These are phyloP conservation scores for Cochlearia excelsa DNA, from an alignment of 345 rosid genomes.

Conservation along the genomic window DNA sequence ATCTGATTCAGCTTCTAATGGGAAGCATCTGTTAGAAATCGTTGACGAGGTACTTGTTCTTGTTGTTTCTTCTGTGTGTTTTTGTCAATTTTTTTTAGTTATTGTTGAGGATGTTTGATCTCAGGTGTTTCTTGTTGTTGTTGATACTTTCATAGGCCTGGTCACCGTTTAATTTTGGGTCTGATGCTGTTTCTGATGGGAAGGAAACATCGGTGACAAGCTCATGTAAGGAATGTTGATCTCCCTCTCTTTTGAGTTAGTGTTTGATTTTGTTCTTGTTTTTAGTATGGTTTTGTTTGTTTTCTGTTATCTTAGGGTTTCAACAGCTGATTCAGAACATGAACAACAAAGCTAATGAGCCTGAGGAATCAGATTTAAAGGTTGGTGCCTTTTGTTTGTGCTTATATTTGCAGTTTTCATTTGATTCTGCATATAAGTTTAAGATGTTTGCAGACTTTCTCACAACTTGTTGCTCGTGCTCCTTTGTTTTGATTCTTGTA, in stretches of 20 bases:
- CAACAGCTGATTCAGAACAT: slow-evolving; percentile 54
- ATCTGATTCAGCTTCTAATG: slow-evolving; percentile 33
- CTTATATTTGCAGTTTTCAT: too few relatives aligned
- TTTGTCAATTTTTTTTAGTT: slow-evolving; percentile 13
- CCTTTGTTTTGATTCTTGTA: slow-evolving; percentile 36
- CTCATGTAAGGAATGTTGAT: slow-evolving; percentile 34
- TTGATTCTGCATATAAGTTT: slow-evolving; percentile 10
- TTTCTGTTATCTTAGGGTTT: slow-evolving; percentile 50
- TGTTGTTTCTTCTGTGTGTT: background rate
- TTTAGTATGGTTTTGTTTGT: background rate
- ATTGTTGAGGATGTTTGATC: slow-evolving; percentile 14
- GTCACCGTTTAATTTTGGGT: slow-evolving; percentile 56
- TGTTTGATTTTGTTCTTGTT: slow-evolving; percentile 9
- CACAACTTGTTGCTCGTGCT: slow-evolving; percentile 10
- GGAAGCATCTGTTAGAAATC: slow-evolving; percentile 35
- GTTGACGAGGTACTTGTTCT: slow-evolving; percentile 50
- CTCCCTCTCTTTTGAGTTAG: slow-evolving; percentile 38
- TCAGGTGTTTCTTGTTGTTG: slow-evolving; percentile 18
- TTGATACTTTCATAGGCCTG: slow-evolving; percentile 46
- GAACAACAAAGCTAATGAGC: slow-evolving; percentile 35
- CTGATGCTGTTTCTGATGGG: slow-evolving; percentile 40
- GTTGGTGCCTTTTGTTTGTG: slow-evolving; percentile 37
- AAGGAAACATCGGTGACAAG: slow-evolving; percentile 38
- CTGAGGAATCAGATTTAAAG: slow-evolving; percentile 42
- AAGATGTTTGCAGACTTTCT: slow-evolving; percentile 4